Base-by-base conservation (phyloP, 495 filamentous ascomycete species). In the Trypethelium eluteriae region DNA sequence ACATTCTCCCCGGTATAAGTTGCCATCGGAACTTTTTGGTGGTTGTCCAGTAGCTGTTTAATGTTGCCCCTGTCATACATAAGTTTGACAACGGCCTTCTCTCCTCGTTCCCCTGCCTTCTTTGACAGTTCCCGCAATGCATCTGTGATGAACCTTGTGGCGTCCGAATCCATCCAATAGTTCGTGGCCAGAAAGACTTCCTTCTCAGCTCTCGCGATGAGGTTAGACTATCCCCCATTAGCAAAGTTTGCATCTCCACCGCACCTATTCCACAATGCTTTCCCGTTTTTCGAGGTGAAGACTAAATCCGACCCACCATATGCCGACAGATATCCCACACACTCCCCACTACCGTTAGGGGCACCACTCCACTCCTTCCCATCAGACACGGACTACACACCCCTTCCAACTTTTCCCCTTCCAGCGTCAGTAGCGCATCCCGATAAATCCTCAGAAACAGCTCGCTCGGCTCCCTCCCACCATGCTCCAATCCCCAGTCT, bases 101-200 rank as follows among this genome's bases (percentile, higher is more conserved):
- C 65, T 0, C 84, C 83, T 36, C 85, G 75, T 65, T 81, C 78
- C 0, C 86, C 85, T 3, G 86, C 88, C 64, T 89, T 80, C 14
- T 73, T 78, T 1, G 89, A 88, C 9, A 92, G 80, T 71, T 92
- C 89, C 10, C 75, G 78, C 50, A 93, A 81, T 2, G 86, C 85
- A 76, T 91, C 83, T 12, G 83, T 87, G 62, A 92, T 80, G 62
- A 88, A 81, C 25, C 78, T 84, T 39, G 85, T 85, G 1, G 88
- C 87, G 16, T 86, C 82, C 2, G 87, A 86, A 63, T 85, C 76
- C 65, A 85, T 80, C 89, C 89, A 93, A 75, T 84, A 91, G 69
- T 89, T 89, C 0, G 89, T 93, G 0, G 84, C 87, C 7, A 93
- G 74, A 64, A 86, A 85, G 1, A 93, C 83, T 72, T 93, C 89